phyloP scores from a whole-genome alignment of 2,329 filamentous ascomycete genomes.

The Pestalotiopsis sp. region DNA sequence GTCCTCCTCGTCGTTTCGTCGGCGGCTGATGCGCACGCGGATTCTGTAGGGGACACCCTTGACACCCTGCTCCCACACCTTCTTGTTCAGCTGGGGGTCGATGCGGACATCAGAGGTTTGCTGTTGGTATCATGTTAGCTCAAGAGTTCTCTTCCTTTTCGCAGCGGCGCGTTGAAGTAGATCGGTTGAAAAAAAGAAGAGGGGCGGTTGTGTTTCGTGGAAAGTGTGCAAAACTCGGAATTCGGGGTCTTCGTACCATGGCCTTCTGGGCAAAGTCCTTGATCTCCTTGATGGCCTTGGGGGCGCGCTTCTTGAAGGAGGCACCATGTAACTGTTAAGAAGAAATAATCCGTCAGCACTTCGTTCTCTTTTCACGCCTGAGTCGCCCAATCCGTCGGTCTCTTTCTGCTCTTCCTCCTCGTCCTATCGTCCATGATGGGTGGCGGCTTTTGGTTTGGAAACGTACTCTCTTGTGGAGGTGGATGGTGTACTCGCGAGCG shows the following conservation, averaged over 20 bases:
- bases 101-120: conserved; percentile 96
- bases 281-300: conserved; percentile 99
- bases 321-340: conserved; percentile 83
- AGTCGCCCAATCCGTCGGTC: background rate
- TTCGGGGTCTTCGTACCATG: conserved; percentile 73
- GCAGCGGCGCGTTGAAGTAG: background rate
- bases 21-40: conserved; percentile 97
- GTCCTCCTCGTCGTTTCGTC: conserved; percentile 99
- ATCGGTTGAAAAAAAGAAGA: background rate
- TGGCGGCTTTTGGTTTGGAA: conserved; percentile 21
- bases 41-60: conserved; percentile 98
- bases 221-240: conserved; percentile 12
- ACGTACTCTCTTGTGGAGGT: conserved; percentile 99
- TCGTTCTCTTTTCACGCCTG: conserved; percentile 16
- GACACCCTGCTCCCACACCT: conserved; percentile 99
- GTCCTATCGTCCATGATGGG: conserved; percentile 8
- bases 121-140: conserved; percentile 49
- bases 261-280: conserved; percentile 88
- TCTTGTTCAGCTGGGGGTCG: conserved; percentile 99
- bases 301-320: conserved; percentile 99
- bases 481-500: conserved; percentile 99
- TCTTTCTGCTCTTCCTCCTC: background rate
- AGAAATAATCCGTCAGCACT: conserved; percentile 14
- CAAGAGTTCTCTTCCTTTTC: background rate
- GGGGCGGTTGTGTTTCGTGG: conserved; percentile 18